Base-by-base conservation (phyloP, 2,329 filamentous ascomycete species). In the Phoma sp. region DNA sequence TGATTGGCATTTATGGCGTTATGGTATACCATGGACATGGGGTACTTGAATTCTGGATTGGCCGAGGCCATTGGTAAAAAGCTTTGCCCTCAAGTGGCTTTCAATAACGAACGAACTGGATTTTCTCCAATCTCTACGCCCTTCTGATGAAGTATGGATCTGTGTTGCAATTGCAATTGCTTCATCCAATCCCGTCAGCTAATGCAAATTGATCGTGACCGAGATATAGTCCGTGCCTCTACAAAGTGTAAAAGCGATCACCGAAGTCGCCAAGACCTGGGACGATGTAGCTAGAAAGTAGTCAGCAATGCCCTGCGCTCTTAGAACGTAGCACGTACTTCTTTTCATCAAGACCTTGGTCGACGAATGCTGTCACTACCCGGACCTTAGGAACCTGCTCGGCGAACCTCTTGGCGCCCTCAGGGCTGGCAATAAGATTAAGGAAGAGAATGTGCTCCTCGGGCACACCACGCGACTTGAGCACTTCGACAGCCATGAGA, bases 391-490 rank as follows among this genome's bases (percentile, higher is more conserved):
- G 93, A 70, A 96, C 97, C 67, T 89, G 90, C 67, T 89, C 84
- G 8, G 93, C 90, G 76, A 99, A 98, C 67, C 90, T 93, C 67
- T 86, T 85, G 62, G 96, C 89, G 5, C 95, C 95, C 71, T 96
- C 89, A 0, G 95, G 95, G 72, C 93, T 97, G n/a, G 95, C 93
- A 71, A 99, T 97, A 57, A 99, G 80, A 75, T 99, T 99, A 54
- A 99, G 82, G 79, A 99, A 99, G 35, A 98, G 81, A 58, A 99
- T 99, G 53, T 90, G 89, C 64, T 98, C 91, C 77, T 98, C 95
- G 0, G 93, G 92, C 4, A 99, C 95, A 29, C 95, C 95, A 61
- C 90, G 88, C 35, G 87, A 87, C 73, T 90, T 96, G 64, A 99
- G 82, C 3, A 97, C 91, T 61, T 98, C 91, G 14, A 98, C 93